phyloP scores from a whole-genome alignment of 2,329 filamentous ascomycete genomes.

The Penicillium frequentans region DNA sequence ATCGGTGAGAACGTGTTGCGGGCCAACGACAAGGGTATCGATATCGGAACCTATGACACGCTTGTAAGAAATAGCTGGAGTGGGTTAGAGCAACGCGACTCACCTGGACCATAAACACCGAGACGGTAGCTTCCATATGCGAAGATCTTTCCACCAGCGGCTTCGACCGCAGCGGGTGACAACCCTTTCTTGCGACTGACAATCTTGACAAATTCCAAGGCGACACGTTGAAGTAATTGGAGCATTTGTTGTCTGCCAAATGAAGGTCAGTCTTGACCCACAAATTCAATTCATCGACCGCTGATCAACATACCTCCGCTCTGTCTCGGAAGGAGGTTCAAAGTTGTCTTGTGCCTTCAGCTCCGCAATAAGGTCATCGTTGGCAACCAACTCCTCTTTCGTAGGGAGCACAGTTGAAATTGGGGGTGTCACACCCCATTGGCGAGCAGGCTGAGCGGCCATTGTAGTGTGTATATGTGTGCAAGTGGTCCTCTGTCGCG shows the following conservation, averaged over 20 bases:
- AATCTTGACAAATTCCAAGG: constrained; percentile 80
- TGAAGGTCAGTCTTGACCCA: constrained; percentile 4
- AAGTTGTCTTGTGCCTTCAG: constrained; percentile 89
- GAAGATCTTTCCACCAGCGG: constrained; percentile 88
- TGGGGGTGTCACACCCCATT: constrained; percentile 78
- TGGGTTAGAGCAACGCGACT: constrained; percentile 12
- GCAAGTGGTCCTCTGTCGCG: constrained; percentile 1
- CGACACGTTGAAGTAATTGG: constrained; percentile 72
- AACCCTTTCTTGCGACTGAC: constrained; percentile 74
- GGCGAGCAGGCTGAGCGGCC: constrained; percentile 40
- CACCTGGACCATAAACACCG: constrained; percentile 83
- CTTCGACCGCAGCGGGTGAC: constrained; percentile 74
- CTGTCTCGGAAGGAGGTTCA: constrained; percentile 77
- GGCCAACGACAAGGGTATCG: constrained; percentile 89
- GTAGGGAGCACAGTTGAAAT: constrained; percentile 78
- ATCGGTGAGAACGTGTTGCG: constrained; percentile 81
- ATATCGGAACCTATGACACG: constrained; percentile 77
- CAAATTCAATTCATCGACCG: neutral
- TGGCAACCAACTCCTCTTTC: constrained; percentile 71
- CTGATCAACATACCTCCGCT: constrained; percentile 64
- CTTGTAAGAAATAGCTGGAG: neutral
- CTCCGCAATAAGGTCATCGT: constrained; percentile 77
- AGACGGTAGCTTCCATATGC: constrained; percentile 95
- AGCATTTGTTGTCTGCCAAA: constrained; percentile 67
- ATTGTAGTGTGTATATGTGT: constrained; percentile 20